Conservation (phyloP, 1,284 basidiomycete species). For the Ceratobasidium sp. region DNA sequence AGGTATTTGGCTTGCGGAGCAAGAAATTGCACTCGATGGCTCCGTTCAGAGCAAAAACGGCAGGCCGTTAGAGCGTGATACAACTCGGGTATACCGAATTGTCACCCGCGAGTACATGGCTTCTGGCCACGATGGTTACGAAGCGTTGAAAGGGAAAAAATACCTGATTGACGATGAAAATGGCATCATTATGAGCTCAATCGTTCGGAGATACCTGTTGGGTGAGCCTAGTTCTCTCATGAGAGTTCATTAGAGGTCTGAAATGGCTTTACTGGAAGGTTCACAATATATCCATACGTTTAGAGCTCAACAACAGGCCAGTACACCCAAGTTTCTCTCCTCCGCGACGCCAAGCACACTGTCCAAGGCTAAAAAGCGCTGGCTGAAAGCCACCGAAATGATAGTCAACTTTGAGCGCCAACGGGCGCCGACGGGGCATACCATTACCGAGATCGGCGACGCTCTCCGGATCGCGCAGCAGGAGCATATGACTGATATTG, state of each 20-base stretch:
- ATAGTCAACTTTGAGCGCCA: slow-evolving; percentile 41
- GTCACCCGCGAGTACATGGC: slow-evolving; percentile 51
- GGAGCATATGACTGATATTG: slow-evolving; percentile 85
- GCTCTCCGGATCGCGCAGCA: slow-evolving; percentile 71
- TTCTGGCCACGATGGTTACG: slow-evolving; percentile 78
- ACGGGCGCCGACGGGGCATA: slow-evolving; percentile 38
- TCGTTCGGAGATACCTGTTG: slow-evolving; percentile 88
- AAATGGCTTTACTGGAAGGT: slow-evolving; percentile 62
- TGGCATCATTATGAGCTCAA: slow-evolving; percentile 83
- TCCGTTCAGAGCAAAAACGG: slow-evolving; percentile 54
- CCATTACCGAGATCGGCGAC: slow-evolving; percentile 57
- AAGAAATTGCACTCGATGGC: slow-evolving; percentile 60
- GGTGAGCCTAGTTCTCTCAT: slow-evolving; percentile 65
- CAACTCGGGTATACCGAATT: slow-evolving; percentile 69
- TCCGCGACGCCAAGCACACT: slow-evolving; percentile 15
- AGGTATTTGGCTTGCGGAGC: slow-evolving; percentile 75
- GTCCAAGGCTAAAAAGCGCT: slow-evolving; percentile 41
- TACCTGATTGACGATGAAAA: slow-evolving; percentile 89
- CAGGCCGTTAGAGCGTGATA: slow-evolving; percentile 61
- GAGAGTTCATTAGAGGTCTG: not conserved
- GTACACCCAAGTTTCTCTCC: slow-evolving; percentile 12
- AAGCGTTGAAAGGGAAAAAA: slow-evolving; percentile 73
- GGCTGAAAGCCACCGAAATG: slow-evolving; percentile 41
- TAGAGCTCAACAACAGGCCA: slow-evolving; percentile 47
- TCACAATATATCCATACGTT: slow-evolving; percentile 77